Conservation (phyloP, 768 basidiomycete genomes). For the Filobasidium wieringae region DNA sequence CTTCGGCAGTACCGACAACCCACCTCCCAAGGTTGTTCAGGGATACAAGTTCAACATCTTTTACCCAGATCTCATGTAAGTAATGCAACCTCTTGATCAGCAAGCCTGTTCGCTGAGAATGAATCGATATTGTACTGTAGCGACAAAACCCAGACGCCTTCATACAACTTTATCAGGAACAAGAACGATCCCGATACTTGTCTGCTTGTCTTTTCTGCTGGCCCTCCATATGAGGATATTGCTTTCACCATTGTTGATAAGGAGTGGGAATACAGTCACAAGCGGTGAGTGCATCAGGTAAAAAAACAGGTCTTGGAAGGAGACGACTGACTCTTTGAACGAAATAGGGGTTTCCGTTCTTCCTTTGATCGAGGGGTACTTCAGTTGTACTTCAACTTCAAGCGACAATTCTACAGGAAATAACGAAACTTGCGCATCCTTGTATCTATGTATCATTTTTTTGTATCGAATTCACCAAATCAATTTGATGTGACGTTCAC, state of each 20-base stretch:
- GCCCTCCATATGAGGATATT: constrained; percentile 96
- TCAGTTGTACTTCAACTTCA: constrained; percentile 90
- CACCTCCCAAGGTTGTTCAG: constrained; percentile 97
- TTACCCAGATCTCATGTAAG: constrained; percentile 84
- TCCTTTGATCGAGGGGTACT: constrained; percentile 94
- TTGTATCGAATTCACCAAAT: too few species aligned
- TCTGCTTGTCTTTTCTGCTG: constrained; percentile 82
- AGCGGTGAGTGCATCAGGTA: constrained; percentile 49
- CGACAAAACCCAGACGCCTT: constrained; percentile 92
- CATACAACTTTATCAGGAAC: constrained; percentile 89
- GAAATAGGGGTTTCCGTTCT: constrained; percentile 75
- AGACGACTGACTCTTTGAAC: too few species aligned
- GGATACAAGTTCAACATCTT: constrained; percentile 99
- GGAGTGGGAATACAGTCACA: constrained; percentile 98
- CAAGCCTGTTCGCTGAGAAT: constrained; percentile 57
- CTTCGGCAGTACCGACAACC: constrained; percentile 76
- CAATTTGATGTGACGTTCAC: too few species aligned
- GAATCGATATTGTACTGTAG: constrained; percentile 95
- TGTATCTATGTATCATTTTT: too few species aligned
- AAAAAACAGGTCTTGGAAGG: background rate
- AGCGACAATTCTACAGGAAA: constrained; percentile 17
- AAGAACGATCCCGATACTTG: constrained; percentile 91
- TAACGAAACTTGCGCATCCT: too few species aligned
- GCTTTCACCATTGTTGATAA: constrained; percentile 95
- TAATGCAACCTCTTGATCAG: background rate